Evolutionary conservation across 306 rosid species (phyloP), one percentile per base, ranked within the genome.

Genomic region (Quercus bicolor): DNA sequence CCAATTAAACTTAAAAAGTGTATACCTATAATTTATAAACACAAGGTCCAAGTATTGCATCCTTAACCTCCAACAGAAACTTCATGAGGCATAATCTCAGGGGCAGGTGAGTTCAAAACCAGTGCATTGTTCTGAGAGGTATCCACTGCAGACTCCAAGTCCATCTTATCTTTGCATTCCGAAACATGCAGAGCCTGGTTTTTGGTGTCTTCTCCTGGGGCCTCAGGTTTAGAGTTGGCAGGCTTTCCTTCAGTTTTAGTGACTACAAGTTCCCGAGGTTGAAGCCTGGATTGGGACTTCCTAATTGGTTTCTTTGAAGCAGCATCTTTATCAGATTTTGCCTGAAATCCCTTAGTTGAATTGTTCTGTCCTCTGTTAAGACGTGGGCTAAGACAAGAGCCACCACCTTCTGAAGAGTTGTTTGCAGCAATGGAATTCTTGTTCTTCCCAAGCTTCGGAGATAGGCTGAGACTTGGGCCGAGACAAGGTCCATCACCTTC

Each of bases 61-160:
- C 83, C 66, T 86, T 85, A 90, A 82, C 86, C 81, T 85, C 95
- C 90, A 77, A 87, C 88, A 16, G 89, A 2, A 76, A 88, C 96
- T 86, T 92, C 97, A 69, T 81, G 86, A 23, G 92, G 76, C 79
- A 81, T 84, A 78, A 86, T 84, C 76, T 89, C 94, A 0, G 92
- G 81, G 34, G 86, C 64, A 9, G 91, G 69, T 48, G 85, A 70
- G 59, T 60, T 77, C 3, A 73, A 33, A 62, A 77, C 75, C 37
- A 83, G 62, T 57, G 65, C 87, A 79, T 65, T 83, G 20, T 79
- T 88, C 45, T 80, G 78, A 51, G 68, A 64, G 51, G 52, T 69
- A 59, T 81, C 80, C 75, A 54, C 66, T 69, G 76, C 83, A 23
- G 86, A 28, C 5, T 84, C 89, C 48, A 69, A 20, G 48, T 84